Base-by-base conservation (phyloP, 1,284 basidiomycete species). In the Fomitiporia mediterranea region DNA sequence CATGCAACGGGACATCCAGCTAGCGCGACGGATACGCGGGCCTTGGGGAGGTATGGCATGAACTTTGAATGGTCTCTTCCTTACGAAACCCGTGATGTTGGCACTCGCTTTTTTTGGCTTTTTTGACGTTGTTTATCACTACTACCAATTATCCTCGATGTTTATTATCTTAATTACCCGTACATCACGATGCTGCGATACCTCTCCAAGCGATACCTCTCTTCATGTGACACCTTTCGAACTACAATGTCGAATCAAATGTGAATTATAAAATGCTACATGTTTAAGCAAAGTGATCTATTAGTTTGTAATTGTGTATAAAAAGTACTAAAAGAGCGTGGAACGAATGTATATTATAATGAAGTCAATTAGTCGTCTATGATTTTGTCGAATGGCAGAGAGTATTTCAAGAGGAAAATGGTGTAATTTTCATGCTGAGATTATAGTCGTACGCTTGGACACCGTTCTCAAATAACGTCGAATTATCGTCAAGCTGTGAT, bases 1-100 rank as follows among this genome's bases (percentile, higher is more conserved):
- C 66, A 98, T 98, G 95, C 91, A 94, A 61, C 83, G 90, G 62
- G 97, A 99, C 68, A 96, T 99, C 62, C 94, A 97, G 63, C 86
- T 99, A 43, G 96, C 96, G 25, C 81, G 96, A 56, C 83, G 96
- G 62, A 92, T 99, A 75, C 84, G 96, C 57, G 96, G 96, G 2
- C 82, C 83, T 43, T 91, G 87, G 85, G 82, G 81, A 53, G 75
- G 65, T 25, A 63, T 68, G 63, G 66, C 64, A 39, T 69, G 57
- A 63, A 53, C n/a, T n/a, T n/a, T n/a, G n/a, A n/a, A n/a, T n/a
- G n/a, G 34, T 52, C 40, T 52, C 21, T 52, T 58, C 39, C 48
- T 25, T 17, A 54, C 44, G 28, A 39, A 28, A 44, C 27, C 13
- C 19, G 30, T 37, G 25, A 37, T 28, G 23, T 40, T 46, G 37